These are phyloP conservation scores for Zanthoxylum bungeanum DNA, from an alignment of 345 rosid species.

Conservation along the genomic window DNA sequence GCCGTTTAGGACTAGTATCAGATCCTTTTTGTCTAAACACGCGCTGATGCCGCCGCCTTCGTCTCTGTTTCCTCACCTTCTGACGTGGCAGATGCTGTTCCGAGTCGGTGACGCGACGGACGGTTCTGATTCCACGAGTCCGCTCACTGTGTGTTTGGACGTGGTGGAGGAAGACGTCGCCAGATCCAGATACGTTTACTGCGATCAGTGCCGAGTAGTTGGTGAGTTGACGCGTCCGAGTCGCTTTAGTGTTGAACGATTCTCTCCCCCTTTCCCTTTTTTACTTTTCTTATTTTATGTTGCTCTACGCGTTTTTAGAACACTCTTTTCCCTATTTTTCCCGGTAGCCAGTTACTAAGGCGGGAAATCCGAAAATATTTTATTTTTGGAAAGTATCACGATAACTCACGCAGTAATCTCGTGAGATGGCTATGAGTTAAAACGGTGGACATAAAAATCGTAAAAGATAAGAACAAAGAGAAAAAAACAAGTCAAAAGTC, in stretches of 20 bases:
- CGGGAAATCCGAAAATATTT: conserved; percentile 23
- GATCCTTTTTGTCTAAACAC: conserved; percentile 41
- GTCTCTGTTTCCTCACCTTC: conserved; percentile 49
- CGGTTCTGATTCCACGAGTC: conserved; percentile 19
- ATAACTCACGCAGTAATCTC: neutral
- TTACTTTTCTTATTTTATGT: conserved; percentile 3
- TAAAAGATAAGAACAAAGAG: neutral
- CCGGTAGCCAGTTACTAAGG: conserved; percentile 28
- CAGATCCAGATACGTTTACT: conserved; percentile 66
- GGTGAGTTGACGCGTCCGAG: conserved; percentile 55
- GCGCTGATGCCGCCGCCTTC: conserved; percentile 51
- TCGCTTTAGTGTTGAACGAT: conserved; percentile 16
- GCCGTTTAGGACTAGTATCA: conserved; percentile 47
- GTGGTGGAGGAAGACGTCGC: conserved; percentile 75
- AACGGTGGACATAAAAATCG: neutral
- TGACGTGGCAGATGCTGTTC: conserved; percentile 54
- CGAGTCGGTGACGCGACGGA: conserved; percentile 46
- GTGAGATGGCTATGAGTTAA: neutral
- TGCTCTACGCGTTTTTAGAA: conserved; percentile 16
- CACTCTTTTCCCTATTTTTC: neutral
- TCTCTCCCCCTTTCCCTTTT: conserved; percentile 1
- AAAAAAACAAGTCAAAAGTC: neutral
- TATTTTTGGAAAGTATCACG: neutral
- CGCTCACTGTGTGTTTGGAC: conserved; percentile 41
- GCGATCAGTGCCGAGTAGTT: conserved; percentile 79